Conservation (phyloP, 495 filamentous ascomycete species). For the Echria macrotheca region DNA sequence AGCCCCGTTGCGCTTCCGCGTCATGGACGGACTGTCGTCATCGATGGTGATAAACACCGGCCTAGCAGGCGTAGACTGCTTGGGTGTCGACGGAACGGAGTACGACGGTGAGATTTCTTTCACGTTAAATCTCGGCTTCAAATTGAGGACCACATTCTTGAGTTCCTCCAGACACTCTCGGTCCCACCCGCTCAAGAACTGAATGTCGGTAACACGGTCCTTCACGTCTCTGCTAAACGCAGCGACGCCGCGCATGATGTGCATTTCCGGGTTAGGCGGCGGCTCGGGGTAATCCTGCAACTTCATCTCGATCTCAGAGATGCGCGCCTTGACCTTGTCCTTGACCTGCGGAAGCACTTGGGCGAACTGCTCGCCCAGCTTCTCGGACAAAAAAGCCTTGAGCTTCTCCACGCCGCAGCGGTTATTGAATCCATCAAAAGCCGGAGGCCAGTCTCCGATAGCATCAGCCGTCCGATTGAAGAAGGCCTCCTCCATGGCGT, state of each 20-base stretch:
- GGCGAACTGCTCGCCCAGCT: conserved; percentile 53
- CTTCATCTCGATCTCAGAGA: conserved; percentile 40
- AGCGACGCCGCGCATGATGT: conserved; percentile 38
- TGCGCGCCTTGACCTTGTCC: conserved; percentile 48
- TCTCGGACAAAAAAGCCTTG: conserved; percentile 47
- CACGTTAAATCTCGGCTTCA: conserved; percentile 42
- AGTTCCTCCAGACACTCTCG: conserved; percentile 30
- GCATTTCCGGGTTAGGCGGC: conserved; percentile 44
- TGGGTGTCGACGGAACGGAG: background rate
- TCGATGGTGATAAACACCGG: conserved; percentile 17
- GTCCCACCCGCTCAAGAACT: conserved; percentile 24
- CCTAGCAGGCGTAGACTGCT: background rate
- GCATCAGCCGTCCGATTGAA: conserved; percentile 40
- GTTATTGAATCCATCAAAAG: conserved; percentile 41
- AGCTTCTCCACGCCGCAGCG: conserved; percentile 56
- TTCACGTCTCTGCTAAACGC: conserved; percentile 38
- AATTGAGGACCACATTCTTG: conserved; percentile 26
- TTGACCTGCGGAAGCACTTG: conserved; percentile 55
- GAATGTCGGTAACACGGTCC: conserved; percentile 29
- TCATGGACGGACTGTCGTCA: conserved; percentile 16
- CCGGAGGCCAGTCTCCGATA: conserved; percentile 39
- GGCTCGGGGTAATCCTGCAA: conserved; percentile 52
- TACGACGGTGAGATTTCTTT: too few relatives aligned
- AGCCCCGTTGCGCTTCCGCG: conserved; percentile 7
- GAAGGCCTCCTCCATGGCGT: conserved; percentile 53